phyloP scores from a whole-genome alignment of 257 asterid genomes.

The Nicotiana otophora region DNA sequence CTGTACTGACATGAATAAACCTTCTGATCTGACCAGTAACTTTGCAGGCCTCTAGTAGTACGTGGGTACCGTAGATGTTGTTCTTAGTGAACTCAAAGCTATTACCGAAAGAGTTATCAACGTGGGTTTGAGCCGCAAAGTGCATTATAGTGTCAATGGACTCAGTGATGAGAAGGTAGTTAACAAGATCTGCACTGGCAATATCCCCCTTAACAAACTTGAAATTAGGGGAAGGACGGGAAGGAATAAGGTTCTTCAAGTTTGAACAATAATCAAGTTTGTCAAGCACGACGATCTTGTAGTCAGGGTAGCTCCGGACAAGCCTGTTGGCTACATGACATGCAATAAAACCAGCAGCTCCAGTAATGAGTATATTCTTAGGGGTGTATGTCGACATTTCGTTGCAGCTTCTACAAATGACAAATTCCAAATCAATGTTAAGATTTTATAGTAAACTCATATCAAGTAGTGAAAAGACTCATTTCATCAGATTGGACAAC shows the following conservation, averaged over 20 bases:
- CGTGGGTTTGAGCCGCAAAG: conserved; percentile 25
- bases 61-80: conserved; percentile 25
- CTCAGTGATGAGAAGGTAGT: conserved; percentile 20
- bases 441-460: background rate
- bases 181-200: conserved; percentile 24
- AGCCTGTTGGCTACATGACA: conserved; percentile 25
- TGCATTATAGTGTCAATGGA: conserved; percentile 26
- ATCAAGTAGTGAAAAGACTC: background rate
- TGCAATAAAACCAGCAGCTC: conserved; percentile 27
- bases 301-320: conserved; percentile 16
- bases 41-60: conserved; percentile 24
- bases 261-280: conserved; percentile 24
- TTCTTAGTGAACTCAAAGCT: conserved; percentile 26
- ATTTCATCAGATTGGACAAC: background rate
- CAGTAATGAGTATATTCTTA: conserved; percentile 21
- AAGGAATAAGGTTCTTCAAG: conserved; percentile 22
- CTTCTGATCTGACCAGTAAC: conserved; percentile 19
- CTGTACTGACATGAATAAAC: conserved; percentile 23
- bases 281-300: conserved; percentile 23
- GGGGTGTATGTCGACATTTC: conserved; percentile 17
- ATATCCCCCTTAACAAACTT: conserved; percentile 25
- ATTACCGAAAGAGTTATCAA: conserved; percentile 20
- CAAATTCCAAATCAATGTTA: background rate
- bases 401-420: background rate
- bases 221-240: conserved; percentile 18